A percentile compares a stretch with the other conserved stretches of the same genome.
phyloP scores from a whole-genome alignment of 2,329 filamentous ascomycete genomes.

The Aspergillus neotritici region DNA sequence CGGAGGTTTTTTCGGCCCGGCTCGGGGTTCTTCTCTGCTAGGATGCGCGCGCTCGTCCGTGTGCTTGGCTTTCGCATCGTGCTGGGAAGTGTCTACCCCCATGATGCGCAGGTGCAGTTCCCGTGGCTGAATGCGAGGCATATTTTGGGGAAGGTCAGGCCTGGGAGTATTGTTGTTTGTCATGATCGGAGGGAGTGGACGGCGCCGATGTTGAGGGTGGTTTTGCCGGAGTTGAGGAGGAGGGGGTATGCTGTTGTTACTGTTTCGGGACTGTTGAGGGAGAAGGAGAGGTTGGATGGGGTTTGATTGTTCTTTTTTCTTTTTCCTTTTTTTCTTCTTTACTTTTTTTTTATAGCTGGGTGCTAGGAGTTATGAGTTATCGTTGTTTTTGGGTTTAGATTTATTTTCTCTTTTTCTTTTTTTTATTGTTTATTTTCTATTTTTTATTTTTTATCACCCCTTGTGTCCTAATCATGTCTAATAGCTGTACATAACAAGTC shows the following conservation, averaged over 20 bases:
- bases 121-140: slow-evolving; percentile 68
- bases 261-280: slow-evolving; percentile 59
- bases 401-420: background rate
- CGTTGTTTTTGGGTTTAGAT: background rate
- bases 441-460: background rate
- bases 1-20: slow-evolving; percentile 74
- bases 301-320: background rate
- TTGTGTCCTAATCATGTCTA: slow-evolving; percentile 1
- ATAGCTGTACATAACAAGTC: too few relatives aligned
- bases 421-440: background rate
- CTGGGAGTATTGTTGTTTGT: slow-evolving; percentile 76
- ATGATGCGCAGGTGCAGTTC: slow-evolving; percentile 77
- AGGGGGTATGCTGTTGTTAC: slow-evolving; percentile 68
- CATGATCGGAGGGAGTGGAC: slow-evolving; percentile 85
- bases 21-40: slow-evolving; percentile 70
- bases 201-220: slow-evolving; percentile 65
- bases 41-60: slow-evolving; percentile 59
- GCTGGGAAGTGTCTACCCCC: slow-evolving; percentile 81
- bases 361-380: too few relatives aligned
- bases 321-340: background rate
- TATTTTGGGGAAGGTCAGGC: slow-evolving; percentile 70
- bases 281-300: slow-evolving; percentile 8
- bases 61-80: slow-evolving; percentile 64
- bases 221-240: slow-evolving; percentile 64
- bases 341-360: background rate